These are phyloP conservation scores for Populus hybrid DNA, from an alignment of 441 rosid genomes.

Conservation along the genomic window DNA sequence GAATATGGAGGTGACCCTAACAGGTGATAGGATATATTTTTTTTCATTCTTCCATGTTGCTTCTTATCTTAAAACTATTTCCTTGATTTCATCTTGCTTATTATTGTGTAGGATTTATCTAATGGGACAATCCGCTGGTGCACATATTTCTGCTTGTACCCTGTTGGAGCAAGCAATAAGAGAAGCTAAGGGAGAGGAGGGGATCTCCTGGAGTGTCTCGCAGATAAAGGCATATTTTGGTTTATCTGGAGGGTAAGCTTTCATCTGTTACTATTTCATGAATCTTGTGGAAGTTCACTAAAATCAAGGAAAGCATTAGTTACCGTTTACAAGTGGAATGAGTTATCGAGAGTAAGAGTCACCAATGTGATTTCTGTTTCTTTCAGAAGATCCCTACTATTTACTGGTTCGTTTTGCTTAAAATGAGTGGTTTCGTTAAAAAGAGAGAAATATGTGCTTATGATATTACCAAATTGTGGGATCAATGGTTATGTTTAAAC, in stretches of 20 bases:
- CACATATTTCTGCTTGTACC: conserved; percentile 86
- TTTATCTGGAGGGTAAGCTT: conserved; percentile 89
- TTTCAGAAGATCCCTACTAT: too few relatives aligned
- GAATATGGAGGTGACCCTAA: conserved; percentile 90
- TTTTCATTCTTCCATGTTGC: background rate
- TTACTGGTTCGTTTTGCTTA: too few relatives aligned
- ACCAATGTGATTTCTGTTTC: too few relatives aligned
- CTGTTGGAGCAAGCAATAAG: conserved; percentile 81
- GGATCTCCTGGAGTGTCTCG: conserved; percentile 70
- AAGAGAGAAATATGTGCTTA: too few relatives aligned
- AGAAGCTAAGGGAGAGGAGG: conserved; percentile 59
- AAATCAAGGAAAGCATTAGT: background rate
- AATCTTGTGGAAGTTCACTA: background rate
- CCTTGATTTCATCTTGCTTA: conserved; percentile 17
- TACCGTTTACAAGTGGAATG: background rate
- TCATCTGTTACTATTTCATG: conserved; percentile 2
- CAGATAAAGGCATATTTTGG: conserved; percentile 88
- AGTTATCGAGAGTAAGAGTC: background rate
- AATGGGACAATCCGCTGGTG: conserved; percentile 99
- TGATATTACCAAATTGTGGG: too few relatives aligned
- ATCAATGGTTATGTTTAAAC: too few relatives aligned
- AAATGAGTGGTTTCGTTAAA: too few relatives aligned
- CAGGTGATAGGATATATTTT: conserved; percentile 37
- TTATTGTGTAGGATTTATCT: conserved; percentile 62
- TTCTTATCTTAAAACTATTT: conserved; percentile 5